Conservation (phyloP, 1,284 basidiomycete species). For the Serendipita sp. region DNA sequence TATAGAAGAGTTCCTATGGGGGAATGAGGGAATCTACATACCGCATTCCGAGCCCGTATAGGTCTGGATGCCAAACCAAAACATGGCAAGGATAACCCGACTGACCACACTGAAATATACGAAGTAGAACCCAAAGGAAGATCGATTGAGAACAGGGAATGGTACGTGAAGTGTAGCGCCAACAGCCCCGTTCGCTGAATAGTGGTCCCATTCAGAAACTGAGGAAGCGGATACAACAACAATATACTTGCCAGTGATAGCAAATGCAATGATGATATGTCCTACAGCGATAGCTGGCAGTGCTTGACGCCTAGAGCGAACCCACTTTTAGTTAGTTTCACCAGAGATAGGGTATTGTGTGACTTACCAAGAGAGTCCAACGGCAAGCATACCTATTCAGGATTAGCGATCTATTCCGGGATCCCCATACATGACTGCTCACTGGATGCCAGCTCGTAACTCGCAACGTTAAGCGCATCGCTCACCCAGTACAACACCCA, state of each 20-base stretch:
- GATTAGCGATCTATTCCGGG: slow-evolving; percentile 24
- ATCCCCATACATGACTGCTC: not conserved
- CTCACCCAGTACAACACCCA: slow-evolving; percentile 54
- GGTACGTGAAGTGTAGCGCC: slow-evolving; percentile 55
- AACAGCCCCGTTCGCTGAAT: slow-evolving; percentile 41
- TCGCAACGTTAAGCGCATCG: slow-evolving; percentile 38
- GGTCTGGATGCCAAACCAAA: slow-evolving; percentile 51
- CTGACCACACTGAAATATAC: slow-evolving; percentile 56
- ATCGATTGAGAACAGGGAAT: slow-evolving; percentile 61
- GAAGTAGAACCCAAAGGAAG: slow-evolving; percentile 69
- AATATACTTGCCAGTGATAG: not conserved
- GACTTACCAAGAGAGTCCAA: slow-evolving; percentile 46
- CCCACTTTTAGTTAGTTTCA: not conserved
- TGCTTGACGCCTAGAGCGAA: slow-evolving; percentile 35
- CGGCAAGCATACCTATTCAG: slow-evolving; percentile 47
- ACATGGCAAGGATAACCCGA: slow-evolving; percentile 57
- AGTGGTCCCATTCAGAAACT: slow-evolving; percentile 31
- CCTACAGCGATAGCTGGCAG: slow-evolving; percentile 49
- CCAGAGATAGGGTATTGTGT: not conserved
- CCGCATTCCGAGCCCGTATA: not conserved
- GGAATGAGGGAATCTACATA: not conserved
- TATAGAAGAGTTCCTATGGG: not conserved
- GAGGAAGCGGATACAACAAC: slow-evolving; percentile 17
- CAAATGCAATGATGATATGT: slow-evolving; percentile 34
- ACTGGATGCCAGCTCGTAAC: slow-evolving; percentile 28